Base-by-base conservation (phyloP, 257 asterid genomes). In the Solanum appendiculatum region DNA sequence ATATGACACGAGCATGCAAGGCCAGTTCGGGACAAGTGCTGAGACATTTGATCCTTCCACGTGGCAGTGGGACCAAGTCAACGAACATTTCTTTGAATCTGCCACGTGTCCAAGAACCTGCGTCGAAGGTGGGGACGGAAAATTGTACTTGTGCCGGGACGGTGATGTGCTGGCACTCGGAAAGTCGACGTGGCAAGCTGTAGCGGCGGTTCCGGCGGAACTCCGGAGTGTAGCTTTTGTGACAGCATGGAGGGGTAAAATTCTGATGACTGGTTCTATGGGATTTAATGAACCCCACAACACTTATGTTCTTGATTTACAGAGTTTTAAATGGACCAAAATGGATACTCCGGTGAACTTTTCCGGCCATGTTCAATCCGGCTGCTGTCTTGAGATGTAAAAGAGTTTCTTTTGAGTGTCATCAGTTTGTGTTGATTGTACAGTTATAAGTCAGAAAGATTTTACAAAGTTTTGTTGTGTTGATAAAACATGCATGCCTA, bases 311-410 rank as follows among this genome's bases (percentile, higher is more conserved):
- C 77, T 93, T 91, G 97, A 96, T 88, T 58, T 90, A 87, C 68
- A 87, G 88, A 90, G 75, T 14, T 27, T 84, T 29, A 90, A 82
- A 88, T 94, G 96, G 98, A 92, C 93, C 18, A 83, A 75, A 81
- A 90, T 93, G 37, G 92, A 88, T 44, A 88, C 82, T 29, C 88
- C 85, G n/a, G 92, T 87, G 40, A 91, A 56, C 3, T 94, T 93
- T 77, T 89, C 89, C 16, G 97, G 97, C 27, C 95, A 94, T 87
- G 96, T 94, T 88, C 96, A 92, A 88, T 91, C 96, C 0, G 98
- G 94, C 63, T 94, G 96, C 84, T 93, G 90, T 87, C 75, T 95
- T 64, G 95, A 94, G 87, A 75, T 95, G 87, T 95, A 77, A 89
- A 89, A 83, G 18, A 7, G 54, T 20, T 66, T 60, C 16, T 54